Evolutionary conservation across 371 early-diverging fungal species (phyloP).

Genomic region (Lichtheimia ramosa): DNA sequence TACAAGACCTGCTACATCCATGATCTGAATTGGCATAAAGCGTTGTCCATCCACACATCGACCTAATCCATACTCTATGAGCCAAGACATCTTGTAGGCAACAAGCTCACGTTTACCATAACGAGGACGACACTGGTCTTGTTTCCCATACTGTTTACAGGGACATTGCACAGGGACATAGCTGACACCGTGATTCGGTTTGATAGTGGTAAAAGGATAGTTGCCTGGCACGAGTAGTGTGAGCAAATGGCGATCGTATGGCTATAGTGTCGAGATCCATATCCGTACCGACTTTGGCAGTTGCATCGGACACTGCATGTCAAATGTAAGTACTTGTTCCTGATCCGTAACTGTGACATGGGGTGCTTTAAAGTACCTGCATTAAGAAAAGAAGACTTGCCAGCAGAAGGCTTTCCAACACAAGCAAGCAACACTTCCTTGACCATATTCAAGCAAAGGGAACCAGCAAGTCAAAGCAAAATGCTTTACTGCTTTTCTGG

Average conservation of each 20-base stretch:
- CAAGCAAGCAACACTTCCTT: conserved; percentile 71
- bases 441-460: conserved; percentile 16
- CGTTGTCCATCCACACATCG: conserved; percentile 68
- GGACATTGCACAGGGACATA: conserved; percentile 75
- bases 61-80: conserved; percentile 23
- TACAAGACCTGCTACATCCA: conserved; percentile 83
- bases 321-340: neutral
- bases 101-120: conserved; percentile 47
- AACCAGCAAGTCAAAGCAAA: neutral
- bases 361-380: conserved; percentile 29
- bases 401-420: conserved; percentile 81
- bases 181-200: conserved; percentile 76
- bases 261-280: neutral
- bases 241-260: neutral
- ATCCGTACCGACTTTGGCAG: conserved; percentile 73
- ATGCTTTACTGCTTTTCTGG: neutral
- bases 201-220: conserved; percentile 84
- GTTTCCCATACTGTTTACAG: conserved; percentile 58
- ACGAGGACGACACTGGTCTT: conserved; percentile 63
- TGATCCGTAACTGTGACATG: too few species aligned
- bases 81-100: too few species aligned
- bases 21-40: conserved; percentile 70
- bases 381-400: conserved; percentile 71
- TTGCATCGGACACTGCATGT: conserved; percentile 69
- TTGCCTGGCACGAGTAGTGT: conserved; percentile 26